Conservation (phyloP, 352 stramenopile genomes). For the Phytophthora litchii region DNA sequence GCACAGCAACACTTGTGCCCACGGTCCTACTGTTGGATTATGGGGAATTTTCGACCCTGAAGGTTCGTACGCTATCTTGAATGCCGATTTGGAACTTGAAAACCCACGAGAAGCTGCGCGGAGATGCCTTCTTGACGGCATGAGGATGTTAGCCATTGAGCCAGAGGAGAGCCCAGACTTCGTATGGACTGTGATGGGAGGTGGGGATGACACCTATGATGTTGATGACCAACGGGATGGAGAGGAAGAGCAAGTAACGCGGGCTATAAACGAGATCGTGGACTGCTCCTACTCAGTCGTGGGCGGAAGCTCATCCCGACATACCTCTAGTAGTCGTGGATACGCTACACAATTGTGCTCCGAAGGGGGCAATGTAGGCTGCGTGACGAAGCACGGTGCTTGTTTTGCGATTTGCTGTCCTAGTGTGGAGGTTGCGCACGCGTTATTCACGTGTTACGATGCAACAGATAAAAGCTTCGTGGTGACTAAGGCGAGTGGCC, state of each 20-base stretch:
- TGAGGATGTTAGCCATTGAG: constrained; percentile 76
- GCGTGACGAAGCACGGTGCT: constrained; percentile 70
- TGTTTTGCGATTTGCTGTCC: constrained; percentile 82
- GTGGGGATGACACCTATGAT: constrained; percentile 48
- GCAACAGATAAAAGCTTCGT: constrained; percentile 70
- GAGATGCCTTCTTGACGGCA: constrained; percentile 67
- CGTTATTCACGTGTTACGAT: constrained; percentile 87
- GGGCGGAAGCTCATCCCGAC: constrained; percentile 53
- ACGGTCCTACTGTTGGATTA: constrained; percentile 56
- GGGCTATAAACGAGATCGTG: constrained; percentile 72
- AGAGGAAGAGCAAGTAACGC: constrained; percentile 70
- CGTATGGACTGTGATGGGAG: constrained; percentile 68
- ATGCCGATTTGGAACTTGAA: constrained; percentile 64
- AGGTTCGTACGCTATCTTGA: constrained; percentile 81
- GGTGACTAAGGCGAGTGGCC: constrained; percentile 67
- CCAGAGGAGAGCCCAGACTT: constrained; percentile 80
- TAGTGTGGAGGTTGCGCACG: constrained; percentile 78
- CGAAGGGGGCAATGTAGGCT: constrained; percentile 60
- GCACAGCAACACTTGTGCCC: constrained; percentile 22
- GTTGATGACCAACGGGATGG: constrained; percentile 50
- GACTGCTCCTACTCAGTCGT: constrained; percentile 77
- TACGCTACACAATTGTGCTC: constrained; percentile 77
- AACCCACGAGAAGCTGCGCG: constrained; percentile 66
- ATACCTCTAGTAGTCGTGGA: constrained; percentile 28
- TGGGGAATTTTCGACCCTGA: constrained; percentile 88